These are phyloP conservation scores for Tylopilus sp. DNA, from an alignment of 768 basidiomycete genomes.

Conservation along the genomic window DNA sequence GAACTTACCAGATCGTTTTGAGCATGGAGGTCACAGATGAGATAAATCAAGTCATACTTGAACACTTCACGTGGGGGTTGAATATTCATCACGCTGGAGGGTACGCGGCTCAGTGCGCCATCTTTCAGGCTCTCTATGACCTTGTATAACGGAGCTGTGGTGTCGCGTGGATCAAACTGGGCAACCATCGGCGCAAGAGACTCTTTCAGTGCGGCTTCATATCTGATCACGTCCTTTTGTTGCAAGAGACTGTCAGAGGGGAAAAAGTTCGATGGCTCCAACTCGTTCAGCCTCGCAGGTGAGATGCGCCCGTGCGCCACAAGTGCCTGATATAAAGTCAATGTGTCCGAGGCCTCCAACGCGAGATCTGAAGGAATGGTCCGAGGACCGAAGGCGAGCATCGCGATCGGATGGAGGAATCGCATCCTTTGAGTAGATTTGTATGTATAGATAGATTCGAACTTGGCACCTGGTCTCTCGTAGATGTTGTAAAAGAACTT, in stretches of 20 bases:
- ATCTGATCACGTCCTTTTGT: slow-evolving; percentile 59
- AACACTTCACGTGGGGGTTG: slow-evolving; percentile 34
- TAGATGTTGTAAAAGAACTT: slow-evolving; percentile 56
- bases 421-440: slow-evolving; percentile 38
- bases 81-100: slow-evolving; percentile 25
- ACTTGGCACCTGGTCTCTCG: slow-evolving; percentile 3
- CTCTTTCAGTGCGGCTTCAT: slow-evolving; percentile 52
- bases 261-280: slow-evolving; percentile 49
- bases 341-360: slow-evolving; percentile 56
- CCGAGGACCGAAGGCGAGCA: slow-evolving; percentile 51
- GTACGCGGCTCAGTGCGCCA: slow-evolving; percentile 25
- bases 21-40: slow-evolving; percentile 57
- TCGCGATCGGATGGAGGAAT: slow-evolving; percentile 63
- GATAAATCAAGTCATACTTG: slow-evolving; percentile 42
- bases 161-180: slow-evolving; percentile 34
- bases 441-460: slow-evolving; percentile 39
- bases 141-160: slow-evolving; percentile 30
- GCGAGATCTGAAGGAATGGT: slow-evolving; percentile 59
- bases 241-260: slow-evolving; percentile 37
- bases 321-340: slow-evolving; percentile 50
- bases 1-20: slow-evolving; percentile 50
- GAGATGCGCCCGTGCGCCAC: slow-evolving; percentile 22
- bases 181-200: slow-evolving; percentile 37
- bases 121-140: slow-evolving; percentile 44
- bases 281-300: slow-evolving; percentile 14